phyloP scores from a whole-genome alignment of 441 rosid species.

The Melastoma candidum region DNA sequence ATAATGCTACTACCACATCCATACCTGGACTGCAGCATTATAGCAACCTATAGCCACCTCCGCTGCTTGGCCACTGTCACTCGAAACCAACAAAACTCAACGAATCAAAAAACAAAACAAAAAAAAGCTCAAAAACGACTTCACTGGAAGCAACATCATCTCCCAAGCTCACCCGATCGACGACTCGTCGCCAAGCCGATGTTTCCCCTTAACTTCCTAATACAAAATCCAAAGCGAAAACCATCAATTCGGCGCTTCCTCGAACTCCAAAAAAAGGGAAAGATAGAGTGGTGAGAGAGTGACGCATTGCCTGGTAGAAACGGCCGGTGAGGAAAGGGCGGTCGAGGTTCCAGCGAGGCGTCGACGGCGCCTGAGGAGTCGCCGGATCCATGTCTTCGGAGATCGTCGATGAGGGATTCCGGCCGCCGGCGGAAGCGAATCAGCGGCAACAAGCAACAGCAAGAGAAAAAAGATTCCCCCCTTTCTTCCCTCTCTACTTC shows the following conservation, averaged over 20 bases:
- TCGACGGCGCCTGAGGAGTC: constrained; percentile 41
- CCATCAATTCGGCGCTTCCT: neutral
- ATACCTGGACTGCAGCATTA: constrained; percentile 78
- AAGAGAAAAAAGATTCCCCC: no score
- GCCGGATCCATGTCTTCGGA: constrained; percentile 7
- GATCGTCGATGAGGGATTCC: no score
- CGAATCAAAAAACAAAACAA: neutral
- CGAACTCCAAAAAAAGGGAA: neutral
- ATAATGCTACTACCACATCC: no score
- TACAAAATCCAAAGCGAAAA: constrained; percentile 1
- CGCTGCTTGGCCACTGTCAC: constrained; percentile 24
- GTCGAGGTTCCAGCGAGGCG: constrained; percentile 92
- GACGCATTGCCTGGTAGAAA: constrained; percentile 44
- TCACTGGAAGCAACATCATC: constrained; percentile 28
- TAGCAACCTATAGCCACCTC: constrained; percentile 73
- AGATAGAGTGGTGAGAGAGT: neutral
- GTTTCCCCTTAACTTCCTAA: constrained; percentile 52
- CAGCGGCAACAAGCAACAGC: no score
- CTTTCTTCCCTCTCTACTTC: no score
- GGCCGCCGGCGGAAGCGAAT: no score
- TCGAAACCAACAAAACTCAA: constrained; percentile 1
- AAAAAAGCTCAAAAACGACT: constrained; percentile 20
- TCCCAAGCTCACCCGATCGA: constrained; percentile 6
- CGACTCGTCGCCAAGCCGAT: constrained; percentile 37
- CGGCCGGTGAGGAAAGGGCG: constrained; percentile 94